Conservation (phyloP, 192 early-diverging fungal species). For the Phycomyces blakesleeanus region DNA sequence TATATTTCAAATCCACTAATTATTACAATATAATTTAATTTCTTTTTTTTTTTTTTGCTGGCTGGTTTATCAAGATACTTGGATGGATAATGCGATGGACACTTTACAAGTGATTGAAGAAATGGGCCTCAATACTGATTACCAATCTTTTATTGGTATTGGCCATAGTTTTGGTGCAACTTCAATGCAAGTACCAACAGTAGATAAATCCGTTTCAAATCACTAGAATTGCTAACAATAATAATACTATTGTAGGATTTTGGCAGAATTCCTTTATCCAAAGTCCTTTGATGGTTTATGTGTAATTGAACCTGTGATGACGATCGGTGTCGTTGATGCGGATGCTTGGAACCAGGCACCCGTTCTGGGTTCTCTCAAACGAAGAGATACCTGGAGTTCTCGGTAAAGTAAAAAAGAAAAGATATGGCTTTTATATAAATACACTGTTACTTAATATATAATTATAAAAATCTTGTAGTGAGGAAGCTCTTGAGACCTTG, state of each 20-base stretch:
- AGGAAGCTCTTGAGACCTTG: slow-evolving; percentile 21
- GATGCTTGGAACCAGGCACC: slow-evolving; percentile 33
- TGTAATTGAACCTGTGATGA: slow-evolving; percentile 14
- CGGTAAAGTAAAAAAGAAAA: no score
- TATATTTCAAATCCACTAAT: no score
- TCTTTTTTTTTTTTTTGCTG: neutral
- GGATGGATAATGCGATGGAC: slow-evolving; percentile 51
- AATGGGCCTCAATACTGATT: slow-evolving; percentile 21
- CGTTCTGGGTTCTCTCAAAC: slow-evolving; percentile 35
- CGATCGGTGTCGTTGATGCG: slow-evolving; percentile 16
- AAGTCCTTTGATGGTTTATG: slow-evolving; percentile 7
- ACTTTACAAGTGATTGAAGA: slow-evolving; percentile 43
- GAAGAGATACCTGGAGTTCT: slow-evolving; percentile 45
- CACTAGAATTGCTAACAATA: neutral
- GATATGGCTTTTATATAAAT: no score
- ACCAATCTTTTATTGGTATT: slow-evolving; percentile 42
- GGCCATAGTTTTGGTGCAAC: slow-evolving; percentile 55
- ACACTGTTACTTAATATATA: no score
- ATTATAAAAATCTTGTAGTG: slow-evolving; percentile 30
- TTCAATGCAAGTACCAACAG: slow-evolving; percentile 13
- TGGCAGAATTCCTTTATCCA: slow-evolving; percentile 18
- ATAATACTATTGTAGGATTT: slow-evolving; percentile 9
- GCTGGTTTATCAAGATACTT: slow-evolving; percentile 36
- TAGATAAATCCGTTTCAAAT: no score
- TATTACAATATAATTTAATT: neutral